Evolutionary conservation across 495 filamentous ascomycete species (phyloP).

Genomic region (Penicillium cinerascens): DNA sequence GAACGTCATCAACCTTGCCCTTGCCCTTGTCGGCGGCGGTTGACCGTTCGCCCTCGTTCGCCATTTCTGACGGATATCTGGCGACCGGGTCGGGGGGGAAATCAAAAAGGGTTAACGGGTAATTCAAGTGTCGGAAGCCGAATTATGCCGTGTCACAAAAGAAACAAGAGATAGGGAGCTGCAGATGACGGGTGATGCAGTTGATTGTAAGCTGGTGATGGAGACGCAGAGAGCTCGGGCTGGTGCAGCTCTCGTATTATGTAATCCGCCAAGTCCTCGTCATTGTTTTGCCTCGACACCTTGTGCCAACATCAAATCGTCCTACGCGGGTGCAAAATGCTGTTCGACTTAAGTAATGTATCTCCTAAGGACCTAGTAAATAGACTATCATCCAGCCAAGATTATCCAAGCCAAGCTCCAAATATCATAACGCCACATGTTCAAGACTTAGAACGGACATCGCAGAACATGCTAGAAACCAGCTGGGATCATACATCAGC

Average conservation of each 20-base stretch:
- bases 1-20: slow-evolving; percentile 72
- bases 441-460: background rate
- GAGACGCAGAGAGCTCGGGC: slow-evolving; percentile 36
- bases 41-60: slow-evolving; percentile 83
- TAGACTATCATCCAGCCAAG: background rate
- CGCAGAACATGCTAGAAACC: background rate
- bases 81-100: slow-evolving; percentile 26
- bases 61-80: slow-evolving; percentile 60
- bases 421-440: background rate
- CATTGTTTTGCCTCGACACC: slow-evolving; percentile 18
- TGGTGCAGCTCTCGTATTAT: slow-evolving; percentile 44
- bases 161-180: slow-evolving; percentile 17
- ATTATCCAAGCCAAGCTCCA: background rate
- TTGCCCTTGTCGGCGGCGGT: slow-evolving; percentile 91
- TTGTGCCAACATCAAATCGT: background rate
- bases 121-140: background rate
- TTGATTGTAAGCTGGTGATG: slow-evolving; percentile 43
- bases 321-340: background rate
- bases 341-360: too few relatives aligned
- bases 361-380: too few relatives aligned
- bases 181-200: slow-evolving; percentile 29
- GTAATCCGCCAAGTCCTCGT: slow-evolving; percentile 33
- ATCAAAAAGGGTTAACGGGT: slow-evolving; percentile 4
- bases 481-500: background rate
- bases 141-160: slow-evolving; percentile 9